Percentiles rank a stretch among this genome's conserved stretches.
These are phyloP conservation scores for Withania somnifera DNA, from an alignment of 305 asterid genomes.

Conservation along the genomic window DNA sequence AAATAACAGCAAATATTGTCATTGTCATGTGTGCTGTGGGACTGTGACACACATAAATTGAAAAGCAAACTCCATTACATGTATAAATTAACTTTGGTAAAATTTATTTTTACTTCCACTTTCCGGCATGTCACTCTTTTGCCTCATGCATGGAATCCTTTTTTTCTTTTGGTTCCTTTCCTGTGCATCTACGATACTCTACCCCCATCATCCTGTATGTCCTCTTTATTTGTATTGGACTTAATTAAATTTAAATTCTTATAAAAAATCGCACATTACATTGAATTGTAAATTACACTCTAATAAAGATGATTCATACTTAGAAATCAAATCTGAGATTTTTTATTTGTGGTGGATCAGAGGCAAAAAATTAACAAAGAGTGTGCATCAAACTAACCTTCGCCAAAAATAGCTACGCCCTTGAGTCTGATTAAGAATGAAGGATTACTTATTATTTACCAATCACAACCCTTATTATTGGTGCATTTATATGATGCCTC, in stretches of 20 bases:
- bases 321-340: accelerated
- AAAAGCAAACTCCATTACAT: not conserved
- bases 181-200: too few species aligned
- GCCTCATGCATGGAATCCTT: not conserved
- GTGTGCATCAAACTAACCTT: too few species aligned
- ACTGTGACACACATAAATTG: not conserved
- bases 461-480: not conserved
- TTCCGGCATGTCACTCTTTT: not conserved
- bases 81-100: not conserved
- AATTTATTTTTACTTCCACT: not conserved
- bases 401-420: too few species aligned
- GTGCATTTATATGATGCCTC: not conserved
- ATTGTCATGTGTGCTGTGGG: not conserved
- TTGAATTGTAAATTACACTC: not conserved
- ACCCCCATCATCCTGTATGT: too few species aligned
- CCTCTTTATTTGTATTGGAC: not conserved
- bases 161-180: not conserved
- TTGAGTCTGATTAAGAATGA: too few species aligned
- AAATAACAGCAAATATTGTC: not conserved
- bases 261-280: too few species aligned
- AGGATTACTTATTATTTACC: too few species aligned
- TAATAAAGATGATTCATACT: not conserved
- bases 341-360: too few species aligned
- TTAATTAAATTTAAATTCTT: not conserved
- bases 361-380: too few species aligned